These are phyloP conservation scores for Sugiyamaella mastotermitis DNA, from an alignment of 805 yeast species.

Conservation along the genomic window DNA sequence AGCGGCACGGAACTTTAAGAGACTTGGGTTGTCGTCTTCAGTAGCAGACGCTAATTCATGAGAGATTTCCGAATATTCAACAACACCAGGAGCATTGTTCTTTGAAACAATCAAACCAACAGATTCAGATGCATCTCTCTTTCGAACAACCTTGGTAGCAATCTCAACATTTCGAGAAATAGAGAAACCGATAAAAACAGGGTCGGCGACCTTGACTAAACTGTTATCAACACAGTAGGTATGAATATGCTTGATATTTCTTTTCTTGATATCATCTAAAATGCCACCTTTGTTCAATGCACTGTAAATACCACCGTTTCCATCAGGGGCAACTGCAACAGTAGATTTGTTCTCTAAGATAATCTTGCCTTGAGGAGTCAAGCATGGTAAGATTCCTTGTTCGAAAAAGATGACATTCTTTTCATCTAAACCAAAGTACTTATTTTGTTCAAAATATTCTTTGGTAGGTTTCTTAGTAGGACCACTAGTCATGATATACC, in stretches of 20 bases:
- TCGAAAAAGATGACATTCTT: slow-evolving; percentile 72
- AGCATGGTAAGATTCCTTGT: slow-evolving; percentile 94
- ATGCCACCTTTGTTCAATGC: slow-evolving; percentile 65
- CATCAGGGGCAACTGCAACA: slow-evolving; percentile 89
- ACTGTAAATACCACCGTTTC: slow-evolving; percentile 93
- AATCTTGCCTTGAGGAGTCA: slow-evolving; percentile 66
- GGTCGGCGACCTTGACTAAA: slow-evolving; percentile 89
- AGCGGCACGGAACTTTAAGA: slow-evolving; percentile 81
- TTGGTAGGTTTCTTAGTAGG: slow-evolving; percentile 80
- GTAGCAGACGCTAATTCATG: slow-evolving; percentile 60
- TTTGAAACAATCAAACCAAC: slow-evolving; percentile 82
- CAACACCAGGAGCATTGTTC: slow-evolving; percentile 70
- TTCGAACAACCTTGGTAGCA: slow-evolving; percentile 93
- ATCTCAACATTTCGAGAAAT: slow-evolving; percentile 58
- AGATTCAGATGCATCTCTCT: slow-evolving; percentile 76
- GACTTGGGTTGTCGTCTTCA: slow-evolving; percentile 41
- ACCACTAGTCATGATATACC: slow-evolving; percentile 94
- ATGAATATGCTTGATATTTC: slow-evolving; percentile 82
- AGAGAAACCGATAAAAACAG: slow-evolving; percentile 81
- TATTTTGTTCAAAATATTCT: slow-evolving; percentile 52
- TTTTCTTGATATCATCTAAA: slow-evolving; percentile 56
- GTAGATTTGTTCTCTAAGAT: slow-evolving; percentile 50
- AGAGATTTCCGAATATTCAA: slow-evolving; percentile 90
- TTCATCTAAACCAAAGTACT: slow-evolving; percentile 63
- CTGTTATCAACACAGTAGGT: slow-evolving; percentile 97